Evolutionary conservation across 2,329 filamentous ascomycete species (phyloP), one percentile per base, ranked within the genome.

Genomic region (Cadophora sp.): DNA sequence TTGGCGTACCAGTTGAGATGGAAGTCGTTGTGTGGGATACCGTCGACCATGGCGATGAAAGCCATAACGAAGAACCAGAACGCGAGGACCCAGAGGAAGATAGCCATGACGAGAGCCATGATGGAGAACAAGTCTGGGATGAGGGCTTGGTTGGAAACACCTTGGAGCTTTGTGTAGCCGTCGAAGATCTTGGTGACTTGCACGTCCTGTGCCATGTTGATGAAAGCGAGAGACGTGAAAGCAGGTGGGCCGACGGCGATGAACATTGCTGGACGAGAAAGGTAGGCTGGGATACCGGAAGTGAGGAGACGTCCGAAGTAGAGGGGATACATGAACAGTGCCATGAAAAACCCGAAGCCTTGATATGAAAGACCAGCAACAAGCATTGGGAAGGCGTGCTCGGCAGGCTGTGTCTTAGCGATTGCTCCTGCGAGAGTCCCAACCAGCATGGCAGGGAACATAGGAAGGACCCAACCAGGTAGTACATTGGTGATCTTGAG

Each of bases 361-460:
- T 93, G 90, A 72, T 87, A 91, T 1, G 87, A 88, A 50, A 91
- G 77, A 5, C 90, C 90, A 0, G 86, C 88, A 22, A 87, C 82
- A 63, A 91, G 81, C 68, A 93, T 90, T 3, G 88, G 83, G 22
- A 91, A 77, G 1, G 87, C 84, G 0, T 83, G 76, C 8, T 81
- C 78, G 0, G 84, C 78, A 0, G 88, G 86, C 68, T 92, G 90
- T 0, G 83, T 83, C 18, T 83, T 82, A 16, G 86, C 83, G 62
- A 92, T 89, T 68, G 90, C 85, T 0, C 86, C 86, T 1, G 90
- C 89, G 62, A 93, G 87, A 1, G 90, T 92, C 2, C 90, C 90
- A 0, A 85, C 85, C 18, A 93, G 81, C 90, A 93, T 92, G 76
- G 91, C 83, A 20, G 90, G 90, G 77, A 92, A 93, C 73, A 92